Evolutionary conservation across 441 rosid genomes (phyloP), one percentile per base, ranked within the genome.

Genomic region (Viola pubescens): DNA sequence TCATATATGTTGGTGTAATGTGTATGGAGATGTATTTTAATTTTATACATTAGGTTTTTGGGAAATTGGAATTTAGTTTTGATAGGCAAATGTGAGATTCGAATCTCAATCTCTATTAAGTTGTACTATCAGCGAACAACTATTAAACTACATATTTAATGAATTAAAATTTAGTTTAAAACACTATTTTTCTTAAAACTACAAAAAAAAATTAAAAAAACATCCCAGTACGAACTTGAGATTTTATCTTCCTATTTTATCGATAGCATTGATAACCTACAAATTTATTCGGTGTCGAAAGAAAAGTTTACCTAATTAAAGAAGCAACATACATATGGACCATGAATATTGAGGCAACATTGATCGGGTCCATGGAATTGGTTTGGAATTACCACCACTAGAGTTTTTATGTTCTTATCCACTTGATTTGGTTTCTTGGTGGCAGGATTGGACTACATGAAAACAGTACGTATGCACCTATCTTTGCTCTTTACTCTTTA

Each of bases 381-480:
- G 47, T 50, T 58, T 50, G 54, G 41, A 52, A 66, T 52, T 19
- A 64, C 46, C 46, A 47, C 75, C 75, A 64, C 79, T 40, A 16
- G 44, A 41, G 37, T 59, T 58, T 56, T 40, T 12, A 37, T 41
- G 64, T 42, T 43, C 74, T 72, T 72, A 72, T 69, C 79, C 74
- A 48, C 41, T 19, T 56, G 44, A 48, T 62, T 65, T 50, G 9
- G 9, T 5, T 48, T 58, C 34, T 55, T 44, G 13, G 0, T 65
- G 67, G 44, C 13, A 0, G 8, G 10, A 40, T 55, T 55, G n/a
- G 11, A 37, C 5, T 9, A 9, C 13, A 34, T 52, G 52, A 11
- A 58, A 58, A 45, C 4, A 19, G 7, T 26, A 6, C 1, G 5
- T 6, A 14, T 0, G 59, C 44, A 26, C 34, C 2, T 26, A 26